Evolutionary conservation across 2,329 filamentous ascomycete species (phyloP).

Genomic region (Podosphaera aphanis): DNA sequence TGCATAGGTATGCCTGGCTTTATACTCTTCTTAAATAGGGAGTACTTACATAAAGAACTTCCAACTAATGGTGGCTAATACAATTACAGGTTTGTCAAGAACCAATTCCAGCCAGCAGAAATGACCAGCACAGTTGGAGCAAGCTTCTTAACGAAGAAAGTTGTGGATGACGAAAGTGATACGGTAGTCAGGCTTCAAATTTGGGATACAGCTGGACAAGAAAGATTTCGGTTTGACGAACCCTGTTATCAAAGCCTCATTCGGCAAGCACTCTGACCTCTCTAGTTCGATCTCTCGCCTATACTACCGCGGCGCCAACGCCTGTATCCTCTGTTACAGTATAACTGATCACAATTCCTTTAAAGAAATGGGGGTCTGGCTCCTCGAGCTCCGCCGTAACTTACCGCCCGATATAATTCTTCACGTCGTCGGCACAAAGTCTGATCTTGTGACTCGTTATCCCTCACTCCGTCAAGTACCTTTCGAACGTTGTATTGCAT

Average conservation of each 20-base stretch:
- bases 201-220: constrained; percentile 90
- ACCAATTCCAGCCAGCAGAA: constrained; percentile 15
- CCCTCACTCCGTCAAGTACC: constrained; percentile 60
- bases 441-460: constrained; percentile 71
- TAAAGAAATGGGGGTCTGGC: constrained; percentile 78
- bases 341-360: constrained; percentile 75
- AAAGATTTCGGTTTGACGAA: constrained; percentile 46
- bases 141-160: constrained; percentile 57
- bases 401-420: constrained; percentile 51
- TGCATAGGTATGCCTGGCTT: constrained; percentile 34
- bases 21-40: background rate
- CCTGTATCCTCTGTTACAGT: constrained; percentile 82
- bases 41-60: background rate
- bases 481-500: constrained; percentile 87
- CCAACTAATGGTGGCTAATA: background rate
- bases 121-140: constrained; percentile 48
- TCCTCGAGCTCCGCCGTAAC: constrained; percentile 62
- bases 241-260: background rate
- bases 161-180: constrained; percentile 63
- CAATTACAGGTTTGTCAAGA: constrained; percentile 26
- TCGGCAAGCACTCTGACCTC: constrained; percentile 1
- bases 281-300: constrained; percentile 58
- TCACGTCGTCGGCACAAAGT: constrained; percentile 87
- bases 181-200: constrained; percentile 80
- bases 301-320: constrained; percentile 89